phyloP scores from a whole-genome alignment of 108 stramenopile species.

The Nitzschia inconspicua region DNA sequence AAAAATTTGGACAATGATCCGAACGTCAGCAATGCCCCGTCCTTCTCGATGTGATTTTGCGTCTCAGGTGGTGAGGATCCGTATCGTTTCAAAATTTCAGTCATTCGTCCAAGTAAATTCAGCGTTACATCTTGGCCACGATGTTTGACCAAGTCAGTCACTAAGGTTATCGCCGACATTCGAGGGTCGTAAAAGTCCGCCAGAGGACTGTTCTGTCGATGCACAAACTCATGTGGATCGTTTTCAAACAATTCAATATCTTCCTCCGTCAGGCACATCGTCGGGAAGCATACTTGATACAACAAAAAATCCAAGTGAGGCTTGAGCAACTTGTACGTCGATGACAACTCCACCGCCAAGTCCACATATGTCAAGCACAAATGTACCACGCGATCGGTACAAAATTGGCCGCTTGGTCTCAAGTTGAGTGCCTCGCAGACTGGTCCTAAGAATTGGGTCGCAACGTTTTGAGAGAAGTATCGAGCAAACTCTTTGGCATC shows the following conservation, averaged over 20 bases:
- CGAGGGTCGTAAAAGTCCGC: slow-evolving; percentile 95
- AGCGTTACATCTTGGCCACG: slow-evolving; percentile 90
- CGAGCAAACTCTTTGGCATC: slow-evolving; percentile 87
- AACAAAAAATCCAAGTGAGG: slow-evolving; percentile 97
- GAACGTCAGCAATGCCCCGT: slow-evolving; percentile 88
- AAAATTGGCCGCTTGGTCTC: slow-evolving; percentile 84
- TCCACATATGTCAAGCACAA: slow-evolving; percentile 91
- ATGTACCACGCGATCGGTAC: slow-evolving; percentile 94
- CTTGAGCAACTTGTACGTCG: slow-evolving; percentile 95
- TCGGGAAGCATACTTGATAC: slow-evolving; percentile 95
- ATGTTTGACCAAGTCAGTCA: slow-evolving; percentile 90
- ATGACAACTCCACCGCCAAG: slow-evolving; percentile 86
- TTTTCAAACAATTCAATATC: slow-evolving; percentile 92
- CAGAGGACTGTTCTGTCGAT: slow-evolving; percentile 89
- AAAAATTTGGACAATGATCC: slow-evolving; percentile 83
- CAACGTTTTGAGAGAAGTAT: slow-evolving; percentile 85
- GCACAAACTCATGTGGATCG: slow-evolving; percentile 96
- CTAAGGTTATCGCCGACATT: slow-evolving; percentile 90
- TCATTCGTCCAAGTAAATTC: slow-evolving; percentile 74
- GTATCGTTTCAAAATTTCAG: slow-evolving; percentile 82
- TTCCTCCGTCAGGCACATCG: slow-evolving; percentile 82
- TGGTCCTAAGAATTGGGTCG: slow-evolving; percentile 81
- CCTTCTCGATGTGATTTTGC: slow-evolving; percentile 89
- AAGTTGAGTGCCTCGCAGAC: slow-evolving; percentile 90
- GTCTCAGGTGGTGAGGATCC: slow-evolving; percentile 53